Evolutionary conservation across 495 filamentous ascomycete species (phyloP).

Genomic region (Trichocladium antarcticum): DNA sequence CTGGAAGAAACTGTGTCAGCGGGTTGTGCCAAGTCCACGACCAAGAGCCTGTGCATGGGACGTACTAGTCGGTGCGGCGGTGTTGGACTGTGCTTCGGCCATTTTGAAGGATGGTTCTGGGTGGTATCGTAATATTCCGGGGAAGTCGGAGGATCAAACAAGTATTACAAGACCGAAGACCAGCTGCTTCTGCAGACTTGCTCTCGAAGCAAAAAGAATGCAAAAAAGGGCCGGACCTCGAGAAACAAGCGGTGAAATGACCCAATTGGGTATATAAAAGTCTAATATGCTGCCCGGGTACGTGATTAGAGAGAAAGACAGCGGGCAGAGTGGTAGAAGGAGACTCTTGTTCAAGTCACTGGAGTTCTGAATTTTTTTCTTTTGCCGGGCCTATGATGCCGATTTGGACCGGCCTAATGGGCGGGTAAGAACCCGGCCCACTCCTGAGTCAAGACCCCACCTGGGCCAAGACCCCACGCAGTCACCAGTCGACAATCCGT

Average conservation of each 20-base stretch:
- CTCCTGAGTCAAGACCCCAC: constrained; percentile 14
- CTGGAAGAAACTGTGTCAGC: constrained; percentile 11
- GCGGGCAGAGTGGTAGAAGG: background rate
- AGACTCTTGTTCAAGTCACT: background rate
- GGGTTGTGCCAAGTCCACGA: background rate
- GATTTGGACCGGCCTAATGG: constrained; percentile 12
- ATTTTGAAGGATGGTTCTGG: constrained; percentile 5
- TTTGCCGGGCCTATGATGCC: constrained; percentile 15
- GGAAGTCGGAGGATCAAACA: constrained; percentile 2
- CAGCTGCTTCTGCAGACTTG: constrained; percentile 1
- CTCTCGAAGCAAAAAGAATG: constrained; percentile 7
- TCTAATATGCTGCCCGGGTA: background rate
- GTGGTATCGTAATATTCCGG: constrained; percentile 3
- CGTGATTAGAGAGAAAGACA: background rate
- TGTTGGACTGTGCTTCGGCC: constrained; percentile 9
- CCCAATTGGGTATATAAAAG: constrained; percentile 5
- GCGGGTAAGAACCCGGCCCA: constrained; percentile 10
- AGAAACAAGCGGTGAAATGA: too few species aligned
- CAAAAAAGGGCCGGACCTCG: background rate
- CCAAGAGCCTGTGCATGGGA: background rate
- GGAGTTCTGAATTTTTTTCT: constrained; percentile 12
- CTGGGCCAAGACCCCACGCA: background rate
- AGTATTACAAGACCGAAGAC: constrained; percentile 7
- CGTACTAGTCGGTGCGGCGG: constrained; percentile 10
- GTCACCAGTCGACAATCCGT: constrained; percentile 7